Conservation (phyloP, 2,329 filamentous ascomycete genomes). For the Hypoxylon sp. region DNA sequence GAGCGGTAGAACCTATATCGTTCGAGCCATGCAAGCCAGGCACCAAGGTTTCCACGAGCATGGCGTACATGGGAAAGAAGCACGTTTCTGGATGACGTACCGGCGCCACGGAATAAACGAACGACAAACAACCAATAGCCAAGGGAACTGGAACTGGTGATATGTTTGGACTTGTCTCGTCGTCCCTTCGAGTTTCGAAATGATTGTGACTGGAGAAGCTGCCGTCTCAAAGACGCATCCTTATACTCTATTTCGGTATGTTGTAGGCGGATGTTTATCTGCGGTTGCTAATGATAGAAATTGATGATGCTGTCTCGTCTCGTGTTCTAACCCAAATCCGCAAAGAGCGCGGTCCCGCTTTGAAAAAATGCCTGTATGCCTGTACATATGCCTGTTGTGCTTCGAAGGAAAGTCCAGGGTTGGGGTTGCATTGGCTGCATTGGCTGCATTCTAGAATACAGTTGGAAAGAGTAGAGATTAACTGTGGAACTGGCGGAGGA, state of each 20-base stretch:
- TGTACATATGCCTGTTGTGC: no score
- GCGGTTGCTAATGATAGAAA: constrained; percentile 25
- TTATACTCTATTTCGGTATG: constrained; percentile 5
- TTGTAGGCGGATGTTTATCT: constrained; percentile 5
- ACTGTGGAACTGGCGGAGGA: constrained; percentile 25
- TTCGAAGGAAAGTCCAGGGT: not conserved
- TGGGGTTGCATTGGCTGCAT: constrained; percentile 26
- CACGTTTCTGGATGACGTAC: not conserved
- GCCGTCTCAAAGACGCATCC: not conserved
- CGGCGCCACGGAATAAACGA: constrained; percentile 2
- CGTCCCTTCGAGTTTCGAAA: constrained; percentile 4
- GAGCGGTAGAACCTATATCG: not conserved
- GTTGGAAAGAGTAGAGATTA: constrained; percentile 3
- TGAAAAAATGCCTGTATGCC: constrained; percentile 2
- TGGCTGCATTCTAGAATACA: constrained; percentile 40
- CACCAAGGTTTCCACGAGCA: not conserved
- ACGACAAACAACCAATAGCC: constrained; percentile 8
- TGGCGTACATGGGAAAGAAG: not conserved
- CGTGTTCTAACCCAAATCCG: constrained; percentile 10
- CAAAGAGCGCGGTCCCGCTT: constrained; percentile 15
- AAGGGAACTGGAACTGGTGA: constrained; percentile 1
- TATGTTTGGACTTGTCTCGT: not conserved
- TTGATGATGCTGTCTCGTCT: constrained; percentile 16
- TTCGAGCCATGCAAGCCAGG: not conserved
- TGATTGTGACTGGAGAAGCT: constrained; percentile 6